Evolutionary conservation across 176 grass and related monocot species (phyloP).

Genomic region (Carex kokanica): DNA sequence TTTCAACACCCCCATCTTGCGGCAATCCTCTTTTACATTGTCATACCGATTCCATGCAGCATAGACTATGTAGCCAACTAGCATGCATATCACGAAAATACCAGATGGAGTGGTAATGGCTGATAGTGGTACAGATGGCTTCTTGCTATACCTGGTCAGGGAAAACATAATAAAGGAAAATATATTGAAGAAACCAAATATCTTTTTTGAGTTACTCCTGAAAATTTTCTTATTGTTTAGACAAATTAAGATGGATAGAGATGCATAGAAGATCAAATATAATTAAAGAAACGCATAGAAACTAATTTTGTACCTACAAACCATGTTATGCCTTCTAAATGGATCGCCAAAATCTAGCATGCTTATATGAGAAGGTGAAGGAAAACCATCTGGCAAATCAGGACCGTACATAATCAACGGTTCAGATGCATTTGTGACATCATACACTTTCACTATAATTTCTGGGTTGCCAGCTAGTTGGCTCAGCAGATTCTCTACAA

Average conservation of each 20-base stretch:
- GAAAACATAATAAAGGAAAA: constrained; percentile 20
- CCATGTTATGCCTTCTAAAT: constrained; percentile 84
- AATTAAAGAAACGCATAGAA: background rate
- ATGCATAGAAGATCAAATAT: constrained; percentile 10
- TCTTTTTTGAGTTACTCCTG: background rate
- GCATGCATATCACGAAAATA: constrained; percentile 66
- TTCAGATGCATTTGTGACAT: constrained; percentile 74
- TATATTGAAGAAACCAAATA: constrained; percentile 23
- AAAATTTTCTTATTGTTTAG: background rate
- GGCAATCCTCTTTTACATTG: constrained; percentile 90
- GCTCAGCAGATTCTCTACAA: constrained; percentile 85
- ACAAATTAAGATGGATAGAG: background rate
- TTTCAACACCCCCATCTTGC: constrained; percentile 86
- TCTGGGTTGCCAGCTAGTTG: constrained; percentile 95
- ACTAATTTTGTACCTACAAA: constrained; percentile 66
- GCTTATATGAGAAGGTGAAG: constrained; percentile 50
- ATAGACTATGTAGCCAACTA: constrained; percentile 75
- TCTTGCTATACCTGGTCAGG: constrained; percentile 69
- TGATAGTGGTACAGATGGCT: constrained; percentile 55
- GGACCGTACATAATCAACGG: constrained; percentile 94
- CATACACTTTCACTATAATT: constrained; percentile 94
- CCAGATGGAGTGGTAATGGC: constrained; percentile 72
- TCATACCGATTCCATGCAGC: constrained; percentile 91
- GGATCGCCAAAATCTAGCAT: constrained; percentile 95
- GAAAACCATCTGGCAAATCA: constrained; percentile 56